Conservation (phyloP, 2,329 filamentous ascomycete species). For the Hypoxylon sp. region DNA sequence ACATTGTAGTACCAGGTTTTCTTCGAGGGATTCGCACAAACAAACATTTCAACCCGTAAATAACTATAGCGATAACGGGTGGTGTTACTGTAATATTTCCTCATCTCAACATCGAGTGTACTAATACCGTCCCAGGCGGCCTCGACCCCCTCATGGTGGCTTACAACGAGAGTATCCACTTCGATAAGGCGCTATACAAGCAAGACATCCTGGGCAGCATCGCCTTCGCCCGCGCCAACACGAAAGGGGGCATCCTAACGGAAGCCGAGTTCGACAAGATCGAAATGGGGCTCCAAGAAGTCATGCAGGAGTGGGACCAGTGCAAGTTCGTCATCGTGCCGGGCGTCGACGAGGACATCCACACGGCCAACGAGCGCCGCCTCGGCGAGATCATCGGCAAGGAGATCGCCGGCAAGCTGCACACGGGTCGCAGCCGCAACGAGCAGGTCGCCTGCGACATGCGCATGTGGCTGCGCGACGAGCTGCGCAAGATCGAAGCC, state of each 20-base stretch:
- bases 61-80: not conserved
- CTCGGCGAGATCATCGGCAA: constrained; percentile 89
- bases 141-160: constrained; percentile 88
- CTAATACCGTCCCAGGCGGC: constrained; percentile 69
- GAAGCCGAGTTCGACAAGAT: constrained; percentile 80
- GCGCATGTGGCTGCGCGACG: constrained; percentile 87
- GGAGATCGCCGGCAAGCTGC: constrained; percentile 87
- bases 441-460: constrained; percentile 93
- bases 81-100: not conserved
- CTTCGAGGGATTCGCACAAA: not conserved
- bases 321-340: constrained; percentile 67
- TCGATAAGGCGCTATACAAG: constrained; percentile 82
- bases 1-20: not conserved
- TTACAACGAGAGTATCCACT: constrained; percentile 87
- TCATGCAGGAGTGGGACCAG: constrained; percentile 68
- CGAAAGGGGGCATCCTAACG: constrained; percentile 80
- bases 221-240: constrained; percentile 85
- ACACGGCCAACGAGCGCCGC: constrained; percentile 80
- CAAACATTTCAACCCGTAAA: not conserved
- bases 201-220: constrained; percentile 86
- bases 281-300: constrained; percentile 76
- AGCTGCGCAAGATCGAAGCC: constrained; percentile 77
- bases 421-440: constrained; percentile 89
- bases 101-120: constrained; percentile 29
- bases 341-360: constrained; percentile 72